phyloP scores from a whole-genome alignment of 1,139 yeast genomes.

The Pichia sorboxylosa region DNA sequence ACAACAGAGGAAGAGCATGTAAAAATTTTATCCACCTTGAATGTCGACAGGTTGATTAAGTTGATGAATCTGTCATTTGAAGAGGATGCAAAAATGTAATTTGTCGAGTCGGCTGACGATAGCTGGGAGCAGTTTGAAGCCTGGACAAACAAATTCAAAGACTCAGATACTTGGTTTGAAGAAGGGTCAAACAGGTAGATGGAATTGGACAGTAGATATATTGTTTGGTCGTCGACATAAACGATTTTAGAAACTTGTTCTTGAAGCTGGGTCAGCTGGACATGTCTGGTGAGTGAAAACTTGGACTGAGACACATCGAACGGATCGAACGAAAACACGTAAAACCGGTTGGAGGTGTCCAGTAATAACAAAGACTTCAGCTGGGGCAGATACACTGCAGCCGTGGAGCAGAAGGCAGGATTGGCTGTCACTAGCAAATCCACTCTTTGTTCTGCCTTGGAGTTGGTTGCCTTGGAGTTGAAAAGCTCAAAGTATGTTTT shows the following conservation, averaged over 20 bases:
- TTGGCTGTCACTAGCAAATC: constrained; percentile 5
- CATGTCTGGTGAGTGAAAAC: constrained; percentile 2
- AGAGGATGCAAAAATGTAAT: constrained; percentile 53
- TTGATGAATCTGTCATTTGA: constrained; percentile 70
- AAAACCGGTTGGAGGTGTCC: constrained; percentile 10
- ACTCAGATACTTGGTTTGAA: constrained; percentile 26
- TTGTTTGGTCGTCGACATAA: constrained; percentile 1
- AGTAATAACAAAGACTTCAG: constrained; percentile 4
- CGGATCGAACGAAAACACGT: constrained; percentile 7
- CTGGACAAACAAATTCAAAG: constrained; percentile 27
- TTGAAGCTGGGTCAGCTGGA: constrained; percentile 6
- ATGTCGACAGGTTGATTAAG: constrained; percentile 41
- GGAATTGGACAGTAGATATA: constrained; percentile 35
- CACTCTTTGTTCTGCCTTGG: constrained; percentile 4
- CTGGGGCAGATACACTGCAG: constrained; percentile 2
- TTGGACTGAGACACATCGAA: constrained; percentile 3
- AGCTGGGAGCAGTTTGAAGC: constrained; percentile 15
- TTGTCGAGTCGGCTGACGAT: constrained; percentile 15
- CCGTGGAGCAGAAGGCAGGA: constrained; percentile 8
- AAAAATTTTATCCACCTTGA: constrained; percentile 22
- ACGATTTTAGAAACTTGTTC: constrained; percentile 7
- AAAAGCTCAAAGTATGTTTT: constrained; percentile 10
- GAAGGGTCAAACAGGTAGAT: constrained; percentile 38
- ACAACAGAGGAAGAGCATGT: constrained; percentile 8
- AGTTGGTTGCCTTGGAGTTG: constrained; percentile 2